phyloP scores from a whole-genome alignment of 2,329 filamentous ascomycete species.

The Laburnicola sp. region DNA sequence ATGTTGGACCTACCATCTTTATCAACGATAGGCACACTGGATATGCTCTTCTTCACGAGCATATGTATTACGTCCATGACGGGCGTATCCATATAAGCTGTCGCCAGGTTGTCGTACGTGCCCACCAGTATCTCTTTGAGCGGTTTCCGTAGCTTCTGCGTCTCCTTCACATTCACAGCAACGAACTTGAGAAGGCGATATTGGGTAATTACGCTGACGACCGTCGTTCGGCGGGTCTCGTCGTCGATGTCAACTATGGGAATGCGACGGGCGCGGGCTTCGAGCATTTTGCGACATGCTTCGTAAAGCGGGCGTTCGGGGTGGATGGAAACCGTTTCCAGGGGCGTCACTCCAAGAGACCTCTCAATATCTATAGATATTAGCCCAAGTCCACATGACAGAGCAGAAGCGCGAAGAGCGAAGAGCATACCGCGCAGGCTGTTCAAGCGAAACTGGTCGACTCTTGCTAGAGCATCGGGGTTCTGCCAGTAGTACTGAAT shows the following conservation, averaged over 20 bases:
- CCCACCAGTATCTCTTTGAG: slow-evolving; percentile 82
- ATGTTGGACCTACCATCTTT: slow-evolving; percentile 57
- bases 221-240: slow-evolving; percentile 87
- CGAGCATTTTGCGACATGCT: slow-evolving; percentile 90
- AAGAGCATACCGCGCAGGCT: slow-evolving; percentile 75
- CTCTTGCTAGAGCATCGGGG: slow-evolving; percentile 82
- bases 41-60: slow-evolving; percentile 92
- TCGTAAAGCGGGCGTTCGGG: slow-evolving; percentile 90
- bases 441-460: slow-evolving; percentile 91
- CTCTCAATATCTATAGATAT: slow-evolving; percentile 79
- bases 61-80: slow-evolving; percentile 94
- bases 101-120: slow-evolving; percentile 78
- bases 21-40: slow-evolving; percentile 90
- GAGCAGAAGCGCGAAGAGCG: not conserved
- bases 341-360: slow-evolving; percentile 84
- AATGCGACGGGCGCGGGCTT: slow-evolving; percentile 89
- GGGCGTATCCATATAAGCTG: slow-evolving; percentile 82
- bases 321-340: slow-evolving; percentile 95
- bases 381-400: slow-evolving; percentile 6
- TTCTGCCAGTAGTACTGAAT: slow-evolving; percentile 99
- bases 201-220: slow-evolving; percentile 96
- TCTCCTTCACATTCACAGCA: slow-evolving; percentile 89
- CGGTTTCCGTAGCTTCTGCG: slow-evolving; percentile 83
- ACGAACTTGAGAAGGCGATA: slow-evolving; percentile 99
- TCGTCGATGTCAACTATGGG: slow-evolving; percentile 92